A percentile compares a stretch with the other conserved stretches of the same genome.
Conservation (phyloP, 2,329 filamentous ascomycete genomes). For the Aspergillus ochraceus region DNA sequence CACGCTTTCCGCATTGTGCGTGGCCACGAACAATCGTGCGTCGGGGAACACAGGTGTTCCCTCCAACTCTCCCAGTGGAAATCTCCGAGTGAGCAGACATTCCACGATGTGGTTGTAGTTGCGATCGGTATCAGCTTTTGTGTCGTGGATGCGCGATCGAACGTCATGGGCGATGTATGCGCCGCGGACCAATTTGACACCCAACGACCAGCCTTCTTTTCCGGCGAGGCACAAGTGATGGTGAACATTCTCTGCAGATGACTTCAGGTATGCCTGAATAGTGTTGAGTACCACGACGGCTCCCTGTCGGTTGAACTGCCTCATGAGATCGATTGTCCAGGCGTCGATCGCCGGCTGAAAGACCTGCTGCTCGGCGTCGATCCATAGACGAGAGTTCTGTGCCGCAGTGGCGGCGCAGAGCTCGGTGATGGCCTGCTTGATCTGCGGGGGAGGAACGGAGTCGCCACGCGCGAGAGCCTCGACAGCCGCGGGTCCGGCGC, state of each 20-base stretch:
- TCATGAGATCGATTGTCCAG: constrained; percentile 50
- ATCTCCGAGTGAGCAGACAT: constrained; percentile 46
- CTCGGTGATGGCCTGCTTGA: constrained; percentile 36
- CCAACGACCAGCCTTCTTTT: constrained; percentile 43
- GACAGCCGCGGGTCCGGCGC: constrained; percentile 41
- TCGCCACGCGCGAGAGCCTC: constrained; percentile 38
- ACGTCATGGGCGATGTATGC: constrained; percentile 47
- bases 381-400: constrained; percentile 43
- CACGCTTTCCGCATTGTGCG: constrained; percentile 54
- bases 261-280: constrained; percentile 49
- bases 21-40: constrained; percentile 52
- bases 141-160: constrained; percentile 37
- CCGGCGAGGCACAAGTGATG: constrained; percentile 40
- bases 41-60: constrained; percentile 18
- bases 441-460: constrained; percentile 31
- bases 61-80: constrained; percentile 25
- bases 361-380: constrained; percentile 50
- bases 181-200: constrained; percentile 48
- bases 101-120: constrained; percentile 54
- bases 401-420: constrained; percentile 37
- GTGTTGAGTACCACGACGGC: constrained; percentile 43
- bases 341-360: constrained; percentile 46
- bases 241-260: constrained; percentile 37
- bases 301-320: constrained; percentile 40
- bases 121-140: constrained; percentile 38